Evolutionary conservation across 2,329 filamentous ascomycete genomes (phyloP), one percentile per base, ranked within the genome.

Genomic region (Aspergillus spinulosporus): DNA sequence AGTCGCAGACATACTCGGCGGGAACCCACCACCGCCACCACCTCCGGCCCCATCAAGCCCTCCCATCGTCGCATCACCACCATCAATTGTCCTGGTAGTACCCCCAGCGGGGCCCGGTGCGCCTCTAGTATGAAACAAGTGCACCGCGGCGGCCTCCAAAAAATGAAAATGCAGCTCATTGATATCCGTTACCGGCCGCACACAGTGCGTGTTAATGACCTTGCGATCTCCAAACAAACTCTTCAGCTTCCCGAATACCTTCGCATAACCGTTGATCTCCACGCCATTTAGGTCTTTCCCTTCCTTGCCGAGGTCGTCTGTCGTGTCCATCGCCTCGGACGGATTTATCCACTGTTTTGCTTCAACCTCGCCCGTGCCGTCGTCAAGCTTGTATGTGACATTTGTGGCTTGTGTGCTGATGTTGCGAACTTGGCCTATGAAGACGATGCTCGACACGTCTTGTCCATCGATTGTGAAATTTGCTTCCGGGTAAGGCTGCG

Each of bases 131-230:
- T 92, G 89, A 75, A 88, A 88, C 49, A 99, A 79, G 77, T 99
- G 94, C 49, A 95, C 88, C 56, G 88, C 89, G 4, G 92, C 90
- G 28, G 91, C 88, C 77, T 99, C 93, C 52, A 99, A 85, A 62
- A 97, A 76, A 75, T 97, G 94, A 72, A 91, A 96, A 71, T 88
- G 88, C 72, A 97, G 84, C 80, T 99, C 94, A 78, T 99, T 96
- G 78, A 88, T 88, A 74, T 97, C 89, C 54, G 82, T 79, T 53
- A 97, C 79, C 3, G 89, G 86, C 52, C 92, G 87, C 62, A 99
- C 87, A 66, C 89, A 84, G 73, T 92, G 88, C 42, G 91, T 88
- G 60, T 84, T 86, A 52, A 99, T 82, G 73, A 92, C 88, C 60
- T 88, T 84, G 78, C 92, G 94, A 75, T 88, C 88, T 72, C 88